Evolutionary conservation across 352 stramenopile genomes (phyloP), one percentile per base, ranked within the genome.

Genomic region (Peronospora destructor): DNA sequence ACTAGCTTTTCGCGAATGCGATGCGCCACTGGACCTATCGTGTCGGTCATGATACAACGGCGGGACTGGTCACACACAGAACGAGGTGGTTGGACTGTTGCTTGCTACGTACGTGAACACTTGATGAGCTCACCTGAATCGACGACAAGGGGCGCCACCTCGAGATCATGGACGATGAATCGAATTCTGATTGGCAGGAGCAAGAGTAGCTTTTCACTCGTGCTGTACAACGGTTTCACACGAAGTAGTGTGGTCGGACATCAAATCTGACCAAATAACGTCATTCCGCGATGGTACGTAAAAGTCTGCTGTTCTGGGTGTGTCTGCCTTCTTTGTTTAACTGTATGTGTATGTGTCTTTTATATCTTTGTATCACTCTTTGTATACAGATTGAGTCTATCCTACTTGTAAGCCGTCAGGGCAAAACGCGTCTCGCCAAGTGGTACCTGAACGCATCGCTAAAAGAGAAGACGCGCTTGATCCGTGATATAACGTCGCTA

Each of bases 381-480:
- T 55, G n/a, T 53, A 30, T 60, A 6, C 43, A 93, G 85, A 94
- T 96, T 54, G 80, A 95, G 54, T 71, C 85, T 1, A 59, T 96
- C 33, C 68, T 96, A 37, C 74, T 96, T 7, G 77, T 96, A 60
- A 95, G 79, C 51, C 87, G 87, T 44, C 87, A 96, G 65, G 87
- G 87, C 59, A 96, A 96, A 69, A 93, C 91, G 46, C 84, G 87
- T 28, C 71, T 96, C 4, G 75, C 83, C 61, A 96, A 96, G 64
- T 96, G 87, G 76, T 96, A 96, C 67, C 66, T 81, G 47, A 70
- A 66, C 10, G 75, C 77, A 41, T 81, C 80, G 29, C 66, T 83
- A 17, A 79, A 89, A 64, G 80, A 91, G 56, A 93, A 89, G 74
- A 80, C 73, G 58, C 83, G 87, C 56, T 90, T 93, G 56, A 86